These are phyloP conservation scores for Hypomyces perniciosus DNA, from an alignment of 2,329 filamentous ascomycete genomes.

Conservation along the genomic window DNA sequence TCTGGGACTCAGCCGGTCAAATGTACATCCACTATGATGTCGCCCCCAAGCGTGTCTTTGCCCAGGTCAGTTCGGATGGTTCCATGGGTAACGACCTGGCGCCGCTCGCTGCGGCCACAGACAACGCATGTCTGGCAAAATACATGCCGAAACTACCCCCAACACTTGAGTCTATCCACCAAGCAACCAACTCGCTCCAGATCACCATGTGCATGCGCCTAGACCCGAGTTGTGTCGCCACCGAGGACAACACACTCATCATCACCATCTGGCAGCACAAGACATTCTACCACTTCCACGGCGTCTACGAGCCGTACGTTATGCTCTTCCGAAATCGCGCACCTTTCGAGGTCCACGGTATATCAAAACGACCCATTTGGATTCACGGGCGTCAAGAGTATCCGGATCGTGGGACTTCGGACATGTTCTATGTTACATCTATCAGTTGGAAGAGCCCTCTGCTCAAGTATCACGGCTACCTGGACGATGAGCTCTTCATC, in stretches of 20 bases:
- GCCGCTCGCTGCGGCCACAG: constrained; percentile 26
- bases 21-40: constrained; percentile 51
- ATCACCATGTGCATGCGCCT: constrained; percentile 47
- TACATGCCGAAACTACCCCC: constrained; percentile 36
- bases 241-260: constrained; percentile 47
- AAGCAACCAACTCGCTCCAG: constrained; percentile 53
- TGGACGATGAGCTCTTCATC: constrained; percentile 50
- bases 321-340: constrained; percentile 42
- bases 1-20: constrained; percentile 46
- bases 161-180: constrained; percentile 45
- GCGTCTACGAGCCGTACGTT: constrained; percentile 50
- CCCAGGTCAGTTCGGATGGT: constrained; percentile 39
- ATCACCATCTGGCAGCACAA: constrained; percentile 52
- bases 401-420: constrained; percentile 30
- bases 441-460: constrained; percentile 47
- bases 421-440: constrained; percentile 54
- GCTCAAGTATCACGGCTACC: constrained; percentile 47
- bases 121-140: constrained; percentile 40
- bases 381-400: constrained; percentile 41
- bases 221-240: constrained; percentile 37
- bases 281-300: constrained; percentile 40
- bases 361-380: constrained; percentile 49
- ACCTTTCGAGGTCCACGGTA: constrained; percentile 45
- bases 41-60: constrained; percentile 43
- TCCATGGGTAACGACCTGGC: constrained; percentile 43